Evolutionary conservation across 176 grass and related monocot species (phyloP), one percentile per base, ranked within the genome.

Genomic region (Aegilops bicornis): DNA sequence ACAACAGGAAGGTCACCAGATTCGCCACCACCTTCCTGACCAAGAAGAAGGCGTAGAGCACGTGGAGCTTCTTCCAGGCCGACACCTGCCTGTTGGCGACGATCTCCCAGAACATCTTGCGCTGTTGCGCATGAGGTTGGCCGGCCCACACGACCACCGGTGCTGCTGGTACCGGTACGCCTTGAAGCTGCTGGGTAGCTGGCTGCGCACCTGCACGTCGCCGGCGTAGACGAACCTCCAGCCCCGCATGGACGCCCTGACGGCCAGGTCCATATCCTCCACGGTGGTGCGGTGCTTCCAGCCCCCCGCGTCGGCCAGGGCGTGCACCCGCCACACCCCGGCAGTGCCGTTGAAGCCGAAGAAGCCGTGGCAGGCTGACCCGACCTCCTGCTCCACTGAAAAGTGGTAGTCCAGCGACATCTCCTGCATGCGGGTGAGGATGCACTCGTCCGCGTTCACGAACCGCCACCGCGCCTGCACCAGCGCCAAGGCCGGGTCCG

Each of bases 321-420:
- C 93, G 33, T 88, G 78, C 14, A 79, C 14, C 43, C 93, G 88
- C 96, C 96, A 98, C 39, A 95, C 96, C n/a, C 89, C 91, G 0
- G 93, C 91, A 3, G 96, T 95, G 86, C 93, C 93, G 63, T 98
- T 95, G 84, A 98, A 98, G 36, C 93, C 86, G 63, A 98, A 98
- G 64, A 95, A 98, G 29, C 74, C 92, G 82, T 95, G 94, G 25
- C 83, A 93, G 15, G 95, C 89, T 11, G 89, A 93, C 30, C 93
- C 91, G 2, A 95, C 93, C 92, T 89, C 91, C 87, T 98, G 91
- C 79, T 98, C 96, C 1, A 98, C 91, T 0, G 83, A 67, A 68
- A 98, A 98, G 88, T 98, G 96, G 77, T 98, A 98, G 78, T 98
- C 92, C 5, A 98, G 91, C 7, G 96, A 93, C 93, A 98, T 98